Conservation (phyloP, 1,139 yeast genomes). For the Magnusiomyces clavatus region DNA sequence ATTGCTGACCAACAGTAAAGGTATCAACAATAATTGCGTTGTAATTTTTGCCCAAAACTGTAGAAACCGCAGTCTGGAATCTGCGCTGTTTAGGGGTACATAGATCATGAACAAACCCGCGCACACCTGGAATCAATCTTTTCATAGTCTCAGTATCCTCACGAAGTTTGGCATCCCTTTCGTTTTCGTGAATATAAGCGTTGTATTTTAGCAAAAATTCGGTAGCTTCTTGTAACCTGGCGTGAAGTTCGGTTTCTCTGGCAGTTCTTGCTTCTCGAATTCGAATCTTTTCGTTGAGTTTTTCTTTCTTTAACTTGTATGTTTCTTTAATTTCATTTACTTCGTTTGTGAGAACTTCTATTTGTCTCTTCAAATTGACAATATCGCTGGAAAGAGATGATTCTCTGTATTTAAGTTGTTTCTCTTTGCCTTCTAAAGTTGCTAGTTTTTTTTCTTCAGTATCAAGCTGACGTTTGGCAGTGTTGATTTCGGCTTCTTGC, state of each 20-base stretch:
- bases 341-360: slow-evolving; percentile 7
- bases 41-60: slow-evolving; percentile 69
- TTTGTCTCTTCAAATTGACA: slow-evolving; percentile 21
- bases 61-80: slow-evolving; percentile 70
- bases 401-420: slow-evolving; percentile 19
- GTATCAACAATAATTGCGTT: slow-evolving; percentile 83
- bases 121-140: slow-evolving; percentile 71
- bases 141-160: slow-evolving; percentile 66
- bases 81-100: slow-evolving; percentile 72
- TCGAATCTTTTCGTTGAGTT: not conserved
- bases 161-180: slow-evolving; percentile 56
- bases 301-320: too few relatives aligned
- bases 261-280: slow-evolving; percentile 39
- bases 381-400: slow-evolving; percentile 29
- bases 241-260: slow-evolving; percentile 49
- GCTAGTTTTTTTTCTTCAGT: slow-evolving; percentile 24
- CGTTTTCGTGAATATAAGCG: slow-evolving; percentile 69
- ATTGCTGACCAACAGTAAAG: slow-evolving; percentile 65
- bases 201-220: slow-evolving; percentile 60
- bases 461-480: slow-evolving; percentile 22
- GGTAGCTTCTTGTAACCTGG: slow-evolving; percentile 57
- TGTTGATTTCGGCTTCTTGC: slow-evolving; percentile 26
- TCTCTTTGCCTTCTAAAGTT: slow-evolving; percentile 25
- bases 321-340: not conserved
- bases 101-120: slow-evolving; percentile 71